Conservation (phyloP, 1,139 yeast genomes). For the Fermentozyma sake region DNA sequence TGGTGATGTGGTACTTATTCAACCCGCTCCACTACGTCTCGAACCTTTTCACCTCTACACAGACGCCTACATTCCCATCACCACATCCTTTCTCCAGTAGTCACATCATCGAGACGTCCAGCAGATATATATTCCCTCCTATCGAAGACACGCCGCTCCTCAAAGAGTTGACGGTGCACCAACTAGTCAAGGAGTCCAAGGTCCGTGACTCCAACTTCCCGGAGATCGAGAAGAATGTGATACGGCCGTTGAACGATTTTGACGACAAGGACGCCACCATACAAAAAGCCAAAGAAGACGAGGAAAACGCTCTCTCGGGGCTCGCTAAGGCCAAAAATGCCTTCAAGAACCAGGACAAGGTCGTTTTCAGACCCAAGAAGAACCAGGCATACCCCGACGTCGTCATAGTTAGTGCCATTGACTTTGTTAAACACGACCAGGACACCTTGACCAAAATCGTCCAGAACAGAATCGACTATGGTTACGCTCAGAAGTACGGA, state of each 20-base stretch:
- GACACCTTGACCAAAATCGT: slow-evolving; percentile 61
- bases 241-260: slow-evolving; percentile 38
- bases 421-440: slow-evolving; percentile 62
- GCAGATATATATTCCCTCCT: slow-evolving; percentile 59
- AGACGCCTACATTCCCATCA: slow-evolving; percentile 3
- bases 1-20: slow-evolving; percentile 21
- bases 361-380: slow-evolving; percentile 44
- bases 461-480: slow-evolving; percentile 80
- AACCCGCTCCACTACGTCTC: slow-evolving; percentile 16
- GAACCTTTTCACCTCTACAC: slow-evolving; percentile 3
- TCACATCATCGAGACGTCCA: slow-evolving; percentile 38
- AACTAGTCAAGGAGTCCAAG: slow-evolving; percentile 44
- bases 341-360: slow-evolving; percentile 63
- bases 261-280: slow-evolving; percentile 41
- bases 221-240: slow-evolving; percentile 30
- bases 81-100: slow-evolving; percentile 34
- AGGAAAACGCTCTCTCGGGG: slow-evolving; percentile 33
- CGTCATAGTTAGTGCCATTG: slow-evolving; percentile 77
- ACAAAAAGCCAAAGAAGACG: slow-evolving; percentile 36
- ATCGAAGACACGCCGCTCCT: slow-evolving; percentile 61
- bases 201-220: slow-evolving; percentile 33
- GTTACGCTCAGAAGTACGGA: slow-evolving; percentile 70
- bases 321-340: slow-evolving; percentile 47
- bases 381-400: slow-evolving; percentile 55
- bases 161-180: slow-evolving; percentile 49